Evolutionary conservation across 1,284 basidiomycete species (phyloP), one percentile per base, ranked within the genome.

Genomic region (Cryptococcus amylolentus): DNA sequence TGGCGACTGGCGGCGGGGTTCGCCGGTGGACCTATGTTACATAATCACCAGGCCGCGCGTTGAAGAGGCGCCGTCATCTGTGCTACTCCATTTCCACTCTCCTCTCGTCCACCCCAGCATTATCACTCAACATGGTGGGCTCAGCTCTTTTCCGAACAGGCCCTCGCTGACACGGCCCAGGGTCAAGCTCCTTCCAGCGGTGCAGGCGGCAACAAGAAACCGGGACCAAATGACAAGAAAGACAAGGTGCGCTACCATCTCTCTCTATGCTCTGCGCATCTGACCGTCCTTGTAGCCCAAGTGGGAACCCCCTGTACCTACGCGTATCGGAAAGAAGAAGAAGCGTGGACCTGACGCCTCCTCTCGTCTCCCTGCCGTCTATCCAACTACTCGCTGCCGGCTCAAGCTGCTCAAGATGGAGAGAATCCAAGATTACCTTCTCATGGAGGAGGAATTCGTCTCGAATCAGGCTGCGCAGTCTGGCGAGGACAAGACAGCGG

Each of bases 251-350:
- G 70, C 55, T 13, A n/a, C 20, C n/a, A 16, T 46, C 9, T 46
- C 27, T 46, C 27, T 26, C 45, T 4, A 3, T 39, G 31, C 51
- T 48, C 38, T 14, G 20, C 27, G 50, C 4, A 38, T 26, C 14
- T 14, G 40, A 8, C 31, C 40, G 14, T 48, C 49, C 38, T 37
- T n/a, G 69, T 72, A 69, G 92, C 65, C 73, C 35, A 97, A 98
- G 81, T 99, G 95, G 94, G 96, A 98, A 77, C 94, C 96, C 12
- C 96, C 96, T 62, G 85, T 98, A 52, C 95, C 96, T 12, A 98
- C 96, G 39, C 88, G 93, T 56, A 91, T 98, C 38, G 96, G 96
- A 55, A 96, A 95, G 84, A 96, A 95, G 84, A 89, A 86, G 78
- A 88, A 88, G 81, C 85, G 86, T 62, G 96, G 96, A 26, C 95